Evolutionary conservation across 306 rosid species (phyloP).

Genomic region (Acacia confusa): DNA sequence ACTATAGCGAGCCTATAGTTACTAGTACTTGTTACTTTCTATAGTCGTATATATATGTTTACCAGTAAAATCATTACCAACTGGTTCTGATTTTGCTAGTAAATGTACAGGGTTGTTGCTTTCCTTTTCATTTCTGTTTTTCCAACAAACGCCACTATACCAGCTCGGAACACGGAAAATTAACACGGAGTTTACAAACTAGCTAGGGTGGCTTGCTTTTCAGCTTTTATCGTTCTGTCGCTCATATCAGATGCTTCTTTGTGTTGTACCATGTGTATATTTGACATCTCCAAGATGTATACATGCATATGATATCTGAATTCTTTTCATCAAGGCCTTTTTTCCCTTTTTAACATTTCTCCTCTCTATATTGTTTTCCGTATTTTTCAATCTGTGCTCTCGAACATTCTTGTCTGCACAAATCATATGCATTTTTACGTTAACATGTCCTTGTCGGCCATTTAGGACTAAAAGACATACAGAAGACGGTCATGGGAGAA

Average conservation of each 20-base stretch:
- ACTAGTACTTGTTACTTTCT: background rate
- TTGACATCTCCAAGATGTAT: background rate
- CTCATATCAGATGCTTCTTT: background rate
- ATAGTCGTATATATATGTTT: conserved; percentile 33
- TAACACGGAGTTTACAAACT: background rate
- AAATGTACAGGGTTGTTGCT: conserved; percentile 31
- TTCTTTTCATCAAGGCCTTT: background rate
- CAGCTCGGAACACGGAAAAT: background rate
- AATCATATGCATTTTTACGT: background rate
- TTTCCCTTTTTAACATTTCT: background rate
- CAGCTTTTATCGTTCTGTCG: background rate
- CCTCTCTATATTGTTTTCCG: background rate
- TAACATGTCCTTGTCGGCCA: background rate
- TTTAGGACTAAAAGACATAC: background rate
- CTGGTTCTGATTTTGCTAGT: conserved; percentile 46
- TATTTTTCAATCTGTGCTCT: background rate
- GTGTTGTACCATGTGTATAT: conserved; percentile 22
- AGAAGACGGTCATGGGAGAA: background rate
- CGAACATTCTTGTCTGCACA: background rate
- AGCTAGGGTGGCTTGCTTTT: background rate
- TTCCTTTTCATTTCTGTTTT: background rate
- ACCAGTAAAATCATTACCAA: conserved; percentile 45
- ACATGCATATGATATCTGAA: background rate
- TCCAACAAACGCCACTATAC: background rate
- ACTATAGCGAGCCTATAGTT: background rate